Evolutionary conservation across 1,139 yeast genomes (phyloP), one percentile per base, ranked within the genome.

Genomic region (Hyphopichia pseudoburtonii): DNA sequence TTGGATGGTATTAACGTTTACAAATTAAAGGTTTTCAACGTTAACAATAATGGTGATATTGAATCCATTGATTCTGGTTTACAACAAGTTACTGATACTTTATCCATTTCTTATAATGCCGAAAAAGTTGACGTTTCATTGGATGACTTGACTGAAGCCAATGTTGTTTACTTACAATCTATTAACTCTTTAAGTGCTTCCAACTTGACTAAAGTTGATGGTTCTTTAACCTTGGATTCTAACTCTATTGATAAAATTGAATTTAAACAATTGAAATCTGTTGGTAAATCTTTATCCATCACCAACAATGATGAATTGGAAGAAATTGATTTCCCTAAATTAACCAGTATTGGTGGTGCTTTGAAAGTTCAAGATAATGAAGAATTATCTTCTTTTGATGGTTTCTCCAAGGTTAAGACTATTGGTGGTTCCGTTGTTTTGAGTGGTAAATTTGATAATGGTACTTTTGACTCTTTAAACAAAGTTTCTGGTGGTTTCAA

Each of bases 401-500:
- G 90, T 56, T 87, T 92, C 80, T 80, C 82, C 52, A 63, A 75
- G 53, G 77, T 92, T 59, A 65, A 73, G 61, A 64, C 84, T 44
- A 79, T 92, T 56, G 87, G 86, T 60, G 97, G 97, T 76, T 90
- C 97, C 54, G 80, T 92, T 54, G 74, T 75, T 63, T 71, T 89
- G 50, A 67, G 66, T 51, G 98, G 98, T 74, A 68, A 78, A 64
- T 88, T 90, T 69, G 73, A 80, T 62, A 76, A 82, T 57, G 92
- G 95, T 62, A 70, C 87, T 47, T 77, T 92, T 63, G 79, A 82
- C 50, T 58, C 78, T 30, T 79, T 92, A 63, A 71, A 67, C 53
- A 78, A 83, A 56, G 95, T 92, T 58, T 78, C 80, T 64, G 98
- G 98, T 78, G 96, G 96, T 64, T 94, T 90, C 70, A 70, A 71